phyloP scores from a whole-genome alignment of 208 protist species.

The Leishmania tarentolae region DNA sequence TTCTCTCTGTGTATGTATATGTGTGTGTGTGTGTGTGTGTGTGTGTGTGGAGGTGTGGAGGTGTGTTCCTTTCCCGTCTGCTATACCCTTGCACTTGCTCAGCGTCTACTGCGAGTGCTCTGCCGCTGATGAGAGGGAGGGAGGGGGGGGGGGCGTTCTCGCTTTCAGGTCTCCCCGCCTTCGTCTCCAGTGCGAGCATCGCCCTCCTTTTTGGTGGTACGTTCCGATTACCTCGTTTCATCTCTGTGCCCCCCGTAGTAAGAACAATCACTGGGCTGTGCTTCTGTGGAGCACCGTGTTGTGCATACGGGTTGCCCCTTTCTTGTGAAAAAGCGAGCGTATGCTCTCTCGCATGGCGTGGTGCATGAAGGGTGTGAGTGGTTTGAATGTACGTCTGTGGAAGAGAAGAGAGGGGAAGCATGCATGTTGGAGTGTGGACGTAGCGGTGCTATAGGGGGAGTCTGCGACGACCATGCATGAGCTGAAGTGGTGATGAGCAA shows the following conservation, averaged over 20 bases:
- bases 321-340: not conserved
- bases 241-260: not conserved
- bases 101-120: not conserved
- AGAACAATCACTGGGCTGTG: not conserved
- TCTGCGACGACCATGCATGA: not conserved
- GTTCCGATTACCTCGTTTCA: not conserved
- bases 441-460: not conserved
- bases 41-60: too few species aligned
- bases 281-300: not conserved
- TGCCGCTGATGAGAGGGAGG: too few species aligned
- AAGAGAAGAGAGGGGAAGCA: too few species aligned
- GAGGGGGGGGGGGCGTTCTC: too few species aligned
- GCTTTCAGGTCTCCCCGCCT: not conserved
- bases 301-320: not conserved
- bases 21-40: conserved; percentile 6
- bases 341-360: not conserved
- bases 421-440: not conserved
- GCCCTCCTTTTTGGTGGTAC: not conserved
- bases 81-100: not conserved
- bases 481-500: not conserved
- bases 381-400: not conserved
- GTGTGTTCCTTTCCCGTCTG: too few species aligned
- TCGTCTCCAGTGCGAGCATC: not conserved
- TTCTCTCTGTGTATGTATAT: too few species aligned
- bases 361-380: not conserved